Percentiles rank a stretch among this genome's conserved stretches.
Evolutionary conservation across 1,284 basidiomycete genomes (phyloP).

Genomic region (Rugosomyces carneus): DNA sequence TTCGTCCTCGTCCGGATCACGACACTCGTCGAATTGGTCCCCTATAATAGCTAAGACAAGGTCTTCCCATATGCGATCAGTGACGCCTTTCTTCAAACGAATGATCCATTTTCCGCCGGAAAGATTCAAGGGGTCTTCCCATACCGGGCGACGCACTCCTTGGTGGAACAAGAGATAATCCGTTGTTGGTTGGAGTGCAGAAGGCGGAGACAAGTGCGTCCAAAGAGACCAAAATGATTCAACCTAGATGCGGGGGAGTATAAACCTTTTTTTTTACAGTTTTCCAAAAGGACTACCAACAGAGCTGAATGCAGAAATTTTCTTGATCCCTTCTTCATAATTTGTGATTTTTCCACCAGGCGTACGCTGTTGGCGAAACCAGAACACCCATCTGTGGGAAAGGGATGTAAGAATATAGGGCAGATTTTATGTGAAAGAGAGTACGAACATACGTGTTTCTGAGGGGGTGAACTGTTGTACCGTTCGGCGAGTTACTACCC

Average conservation of each 20-base stretch:
- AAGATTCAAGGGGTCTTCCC: slow-evolving; percentile 86
- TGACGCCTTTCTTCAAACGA: slow-evolving; percentile 75
- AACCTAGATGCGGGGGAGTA: slow-evolving; percentile 36
- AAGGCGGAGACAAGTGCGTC: slow-evolving; percentile 74
- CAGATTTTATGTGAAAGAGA: slow-evolving; percentile 24
- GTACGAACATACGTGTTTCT: slow-evolving; percentile 80
- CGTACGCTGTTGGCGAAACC: slow-evolving; percentile 78
- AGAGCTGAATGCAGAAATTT: slow-evolving; percentile 71
- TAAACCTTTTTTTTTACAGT: not conserved
- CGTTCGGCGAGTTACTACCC: slow-evolving; percentile 31
- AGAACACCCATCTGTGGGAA: slow-evolving; percentile 69
- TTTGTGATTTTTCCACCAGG: slow-evolving; percentile 76
- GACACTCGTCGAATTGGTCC: slow-evolving; percentile 70
- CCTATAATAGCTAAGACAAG: slow-evolving; percentile 73
- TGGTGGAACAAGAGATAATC: slow-evolving; percentile 84
- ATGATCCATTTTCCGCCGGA: slow-evolving; percentile 92
- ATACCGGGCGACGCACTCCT: slow-evolving; percentile 76
- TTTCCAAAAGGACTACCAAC: slow-evolving; percentile 33
- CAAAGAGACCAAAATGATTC: slow-evolving; percentile 83
- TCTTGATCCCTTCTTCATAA: slow-evolving; percentile 86
- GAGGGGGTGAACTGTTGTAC: slow-evolving; percentile 55
- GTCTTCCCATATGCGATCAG: slow-evolving; percentile 81
- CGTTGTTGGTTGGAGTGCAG: slow-evolving; percentile 68
- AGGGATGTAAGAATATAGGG: slow-evolving; percentile 19
- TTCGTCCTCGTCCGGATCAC: slow-evolving; percentile 26